Base-by-base conservation (phyloP, 2,329 filamentous ascomycete genomes). In the Penicillium hordei region DNA sequence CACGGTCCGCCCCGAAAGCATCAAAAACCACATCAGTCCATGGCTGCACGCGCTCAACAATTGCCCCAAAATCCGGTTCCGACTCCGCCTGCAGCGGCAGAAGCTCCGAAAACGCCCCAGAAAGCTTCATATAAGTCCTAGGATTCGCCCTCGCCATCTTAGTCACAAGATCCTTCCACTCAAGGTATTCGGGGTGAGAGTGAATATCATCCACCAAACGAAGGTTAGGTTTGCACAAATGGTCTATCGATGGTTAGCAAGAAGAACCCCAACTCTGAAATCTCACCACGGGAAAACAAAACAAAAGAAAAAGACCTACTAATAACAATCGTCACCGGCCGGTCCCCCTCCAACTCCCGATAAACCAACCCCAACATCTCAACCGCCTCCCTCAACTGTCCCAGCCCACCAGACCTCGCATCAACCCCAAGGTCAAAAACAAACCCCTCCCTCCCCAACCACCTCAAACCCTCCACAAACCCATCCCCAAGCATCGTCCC, bases 81-180 rank as follows among this genome's bases (percentile, higher is more conserved):
- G 27, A 5, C 10, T 57, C 51, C 8, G 58, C 10, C 6, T 63
- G 58, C 15, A 76, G 79, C 3, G 86, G 70, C 0, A 78, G 82
- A 75, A 97, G 86, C 76, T 96, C 91, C 19, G 89, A 86, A 74
- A 97, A 93, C 46, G 82, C 85, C 8, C 93, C 93, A 0, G 89
- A 93, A n/a, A 97, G 83, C 79, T 97, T 96, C 83, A 97, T 90
- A 78, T 89, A 95, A n/a, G 88, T 86, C 50, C 80, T 82, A 48
- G 80, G 77, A 70, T 84, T 84, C 58, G 29, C 49, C 4, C 82
- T 82, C 65, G 87, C 84, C 68, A 95, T 86, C 9, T 82, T 80
- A 66, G 84, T 84, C 69, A 96, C 86, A 60, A 86, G 82, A 15
- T 82, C 80, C 55, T 85, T 84, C 90, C 91, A 96, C 55, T 83